phyloP scores from a whole-genome alignment of 805 yeast genomes.

The Saccharomycopsis malanga region DNA sequence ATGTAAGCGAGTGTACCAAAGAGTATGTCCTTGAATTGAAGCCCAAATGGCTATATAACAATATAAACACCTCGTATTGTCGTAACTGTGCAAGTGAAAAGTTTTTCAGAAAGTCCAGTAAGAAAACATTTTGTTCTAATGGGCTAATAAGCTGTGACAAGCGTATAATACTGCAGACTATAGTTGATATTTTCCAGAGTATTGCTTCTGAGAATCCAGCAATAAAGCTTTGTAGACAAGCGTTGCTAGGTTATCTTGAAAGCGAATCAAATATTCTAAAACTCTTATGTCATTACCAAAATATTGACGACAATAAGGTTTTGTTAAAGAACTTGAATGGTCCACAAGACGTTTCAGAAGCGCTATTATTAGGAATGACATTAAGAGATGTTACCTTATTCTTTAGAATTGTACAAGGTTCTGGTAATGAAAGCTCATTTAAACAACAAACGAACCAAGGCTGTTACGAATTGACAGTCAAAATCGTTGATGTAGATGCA shows the following conservation, averaged over 20 bases:
- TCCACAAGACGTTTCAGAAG: constrained; percentile 31
- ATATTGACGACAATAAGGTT: constrained; percentile 26
- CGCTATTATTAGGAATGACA: constrained; percentile 44
- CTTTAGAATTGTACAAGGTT: constrained; percentile 17
- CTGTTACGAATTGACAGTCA: too few relatives aligned
- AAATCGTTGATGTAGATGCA: constrained; percentile 46
- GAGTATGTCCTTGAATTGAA: constrained; percentile 41
- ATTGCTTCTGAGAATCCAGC: neutral
- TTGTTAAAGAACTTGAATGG: constrained; percentile 27
- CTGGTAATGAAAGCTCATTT: neutral
- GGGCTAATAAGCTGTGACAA: constrained; percentile 33
- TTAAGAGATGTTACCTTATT: constrained; percentile 51
- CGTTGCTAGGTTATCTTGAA: neutral
- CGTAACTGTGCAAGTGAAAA: constrained; percentile 46
- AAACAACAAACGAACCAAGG: too few relatives aligned
- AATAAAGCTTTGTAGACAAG: neutral
- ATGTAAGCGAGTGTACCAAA: constrained; percentile 24
- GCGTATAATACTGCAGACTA: constrained; percentile 29
- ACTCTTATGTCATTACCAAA: constrained; percentile 30
- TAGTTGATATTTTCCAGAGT: constrained; percentile 26
- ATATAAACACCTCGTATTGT: constrained; percentile 39
- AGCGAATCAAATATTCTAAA: constrained; percentile 25
- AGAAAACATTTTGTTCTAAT: constrained; percentile 40
- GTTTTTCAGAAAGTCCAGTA: constrained; percentile 26
- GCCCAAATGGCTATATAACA: constrained; percentile 52